Evolutionary conservation across 768 basidiomycete genomes (phyloP), one percentile per base, ranked within the genome.

Genomic region (Leucocoprinus birnbaumii): DNA sequence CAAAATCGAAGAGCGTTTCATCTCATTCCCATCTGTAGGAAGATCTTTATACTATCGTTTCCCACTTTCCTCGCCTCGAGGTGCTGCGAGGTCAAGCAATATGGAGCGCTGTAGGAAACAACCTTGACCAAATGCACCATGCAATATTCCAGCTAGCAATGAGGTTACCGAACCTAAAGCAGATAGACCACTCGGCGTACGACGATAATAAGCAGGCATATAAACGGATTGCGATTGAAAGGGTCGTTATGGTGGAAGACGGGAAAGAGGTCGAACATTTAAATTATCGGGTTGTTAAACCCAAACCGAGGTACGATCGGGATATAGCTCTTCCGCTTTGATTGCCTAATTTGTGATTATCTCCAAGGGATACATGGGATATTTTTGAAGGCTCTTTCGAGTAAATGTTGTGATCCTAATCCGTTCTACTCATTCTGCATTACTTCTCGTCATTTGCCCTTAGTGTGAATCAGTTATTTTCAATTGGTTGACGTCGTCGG

Each of bases 41-140:
- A 11, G 63, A 68, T 24, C 74, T 77, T 70, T 62, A 80, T 11
- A 62, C 68, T 31, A 64, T 77, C 13, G 63, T 82, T 0, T 68
- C 75, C 1, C 67, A 62, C 13, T 80, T 80, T 56, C 59, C 59
- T 2, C 69, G 73, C 14, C 73, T 82, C 11, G 68, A 77, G 59
- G 71, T 75, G 0, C 74, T 80, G 58, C 70, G 72, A 40, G 77
- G 78, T 10, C 57, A 62, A 25, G 74, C 71, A 13, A 62, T 79
- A 1, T 82, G 79, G 79, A 58, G 58, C 3, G 71, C 75, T 11
- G 71, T 75, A 3, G 63, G 65, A 19, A 59, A 67, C 38, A 61
- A 69, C 48, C 70, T 70, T 59, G 61, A 68, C 24, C 61, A 57
- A 22, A 76, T 81, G 75, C 77, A 79, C 46, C 58, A 61, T 6